These are phyloP conservation scores for Saccharomyces hybrid DNA, from an alignment of 1,139 yeast genomes.

Conservation along the genomic window DNA sequence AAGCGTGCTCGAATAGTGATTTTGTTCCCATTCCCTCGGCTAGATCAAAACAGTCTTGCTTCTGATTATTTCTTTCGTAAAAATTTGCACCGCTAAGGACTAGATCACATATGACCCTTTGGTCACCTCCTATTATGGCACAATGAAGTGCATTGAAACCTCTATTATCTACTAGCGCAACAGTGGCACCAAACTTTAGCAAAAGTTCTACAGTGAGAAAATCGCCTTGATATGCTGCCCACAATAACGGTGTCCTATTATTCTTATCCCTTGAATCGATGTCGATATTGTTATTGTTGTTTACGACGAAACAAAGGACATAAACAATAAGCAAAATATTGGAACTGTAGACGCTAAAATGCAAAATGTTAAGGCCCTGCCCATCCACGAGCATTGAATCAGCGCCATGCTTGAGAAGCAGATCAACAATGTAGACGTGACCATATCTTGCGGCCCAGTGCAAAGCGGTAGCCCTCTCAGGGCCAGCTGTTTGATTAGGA, in stretches of 20 bases:
- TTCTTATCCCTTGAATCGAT: constrained; percentile 17
- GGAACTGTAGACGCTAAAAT: constrained; percentile 79
- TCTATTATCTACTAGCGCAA: constrained; percentile 48
- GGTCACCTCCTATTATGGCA: constrained; percentile 69
- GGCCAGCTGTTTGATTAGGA: constrained; percentile 63
- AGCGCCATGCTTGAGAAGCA: constrained; percentile 56
- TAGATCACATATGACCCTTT: constrained; percentile 34
- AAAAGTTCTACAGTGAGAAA: constrained; percentile 61
- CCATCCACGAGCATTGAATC: constrained; percentile 57
- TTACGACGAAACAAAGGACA: constrained; percentile 40
- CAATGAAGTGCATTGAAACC: constrained; percentile 77
- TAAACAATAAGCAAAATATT: constrained; percentile 75
- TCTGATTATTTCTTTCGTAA: constrained; percentile 46
- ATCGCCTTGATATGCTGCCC: constrained; percentile 95
- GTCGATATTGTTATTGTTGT: constrained; percentile 6
- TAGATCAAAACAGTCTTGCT: constrained; percentile 55
- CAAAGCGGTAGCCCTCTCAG: constrained; percentile 67
- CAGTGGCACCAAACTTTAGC: constrained; percentile 63
- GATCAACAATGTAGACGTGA: constrained; percentile 68
- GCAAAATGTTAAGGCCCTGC: constrained; percentile 75
- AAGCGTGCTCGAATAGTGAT: constrained; percentile 43
- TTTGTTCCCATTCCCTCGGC: constrained; percentile 68
- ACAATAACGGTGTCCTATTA: constrained; percentile 68
- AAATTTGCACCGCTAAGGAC: constrained; percentile 64
- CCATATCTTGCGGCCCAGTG: constrained; percentile 94